Conservation (phyloP, 257 asterid species). For the Solanum arcanum region DNA sequence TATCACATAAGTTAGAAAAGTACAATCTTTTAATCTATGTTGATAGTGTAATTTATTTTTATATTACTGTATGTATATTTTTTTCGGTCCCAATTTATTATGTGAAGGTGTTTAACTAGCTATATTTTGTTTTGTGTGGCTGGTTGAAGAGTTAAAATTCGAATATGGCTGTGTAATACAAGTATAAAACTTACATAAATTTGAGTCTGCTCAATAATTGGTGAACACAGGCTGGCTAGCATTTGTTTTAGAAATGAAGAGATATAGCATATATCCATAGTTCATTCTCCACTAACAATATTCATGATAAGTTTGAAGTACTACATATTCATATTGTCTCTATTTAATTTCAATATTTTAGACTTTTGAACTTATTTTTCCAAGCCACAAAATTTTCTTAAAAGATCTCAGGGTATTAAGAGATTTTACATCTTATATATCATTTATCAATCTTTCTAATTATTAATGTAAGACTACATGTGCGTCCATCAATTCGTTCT, state of each 20-base stretch:
- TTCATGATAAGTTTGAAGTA: not conserved
- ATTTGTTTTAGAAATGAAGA: not conserved
- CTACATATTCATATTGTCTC: not conserved
- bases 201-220: not conserved
- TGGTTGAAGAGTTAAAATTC: not conserved
- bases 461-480: no score
- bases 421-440: no score
- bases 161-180: not conserved
- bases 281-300: not conserved
- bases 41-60: no score
- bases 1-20: no score
- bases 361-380: not conserved
- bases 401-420: not conserved
- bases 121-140: not conserved
- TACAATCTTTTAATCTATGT: not conserved
- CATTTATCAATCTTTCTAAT: no score
- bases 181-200: not conserved
- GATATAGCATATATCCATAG: not conserved
- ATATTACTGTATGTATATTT: no score
- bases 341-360: no score
- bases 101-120: not conserved
- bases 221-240: not conserved
- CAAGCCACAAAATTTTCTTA: not conserved
- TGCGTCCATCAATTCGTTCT: fast-evolving
- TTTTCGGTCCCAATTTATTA: no score